A percentile compares a stretch with the other conserved stretches of the same genome.
Conservation (phyloP, 2,329 filamentous ascomycete genomes). For the Elsinoe ampelina region DNA sequence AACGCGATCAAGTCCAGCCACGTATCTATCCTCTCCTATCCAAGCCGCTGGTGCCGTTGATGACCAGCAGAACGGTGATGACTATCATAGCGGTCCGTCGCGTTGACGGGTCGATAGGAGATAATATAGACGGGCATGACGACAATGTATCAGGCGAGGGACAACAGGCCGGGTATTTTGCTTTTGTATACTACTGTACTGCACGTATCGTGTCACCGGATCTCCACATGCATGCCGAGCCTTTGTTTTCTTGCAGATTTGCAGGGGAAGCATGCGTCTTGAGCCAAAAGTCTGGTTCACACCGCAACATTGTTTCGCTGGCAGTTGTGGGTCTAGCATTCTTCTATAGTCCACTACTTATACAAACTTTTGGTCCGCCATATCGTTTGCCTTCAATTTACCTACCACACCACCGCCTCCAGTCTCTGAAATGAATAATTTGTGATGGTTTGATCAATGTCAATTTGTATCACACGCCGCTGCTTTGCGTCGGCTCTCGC, state of each 20-base stretch:
- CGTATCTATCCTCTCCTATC: neutral
- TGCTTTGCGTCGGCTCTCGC: conserved; percentile 4
- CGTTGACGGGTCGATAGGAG: conserved; percentile 7
- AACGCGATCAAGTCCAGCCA: too few relatives aligned
- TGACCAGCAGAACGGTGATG: conserved; percentile 5
- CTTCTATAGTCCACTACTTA: neutral
- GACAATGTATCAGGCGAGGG: too few relatives aligned
- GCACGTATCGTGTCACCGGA: neutral
- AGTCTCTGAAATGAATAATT: neutral
- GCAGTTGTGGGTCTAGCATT: conserved; percentile 8
- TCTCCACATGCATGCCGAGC: conserved; percentile 5
- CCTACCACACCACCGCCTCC: neutral
- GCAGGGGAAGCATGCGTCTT: neutral
- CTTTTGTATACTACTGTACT: neutral
- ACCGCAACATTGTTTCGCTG: conserved; percentile 7
- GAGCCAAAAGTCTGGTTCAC: conserved; percentile 8
- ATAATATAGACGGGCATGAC: neutral
- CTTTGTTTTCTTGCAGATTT: neutral
- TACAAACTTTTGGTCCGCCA: neutral
- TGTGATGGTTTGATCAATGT: conserved; percentile 1
- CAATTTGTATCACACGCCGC: conserved; percentile 9
- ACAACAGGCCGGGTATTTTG: too few relatives aligned
- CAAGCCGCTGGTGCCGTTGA: conserved; percentile 4
- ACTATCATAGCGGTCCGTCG: conserved; percentile 7
- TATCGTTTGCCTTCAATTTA: neutral